Evolutionary conservation across 352 stramenopile genomes (phyloP).

Genomic region (Pythium myriotylum): DNA sequence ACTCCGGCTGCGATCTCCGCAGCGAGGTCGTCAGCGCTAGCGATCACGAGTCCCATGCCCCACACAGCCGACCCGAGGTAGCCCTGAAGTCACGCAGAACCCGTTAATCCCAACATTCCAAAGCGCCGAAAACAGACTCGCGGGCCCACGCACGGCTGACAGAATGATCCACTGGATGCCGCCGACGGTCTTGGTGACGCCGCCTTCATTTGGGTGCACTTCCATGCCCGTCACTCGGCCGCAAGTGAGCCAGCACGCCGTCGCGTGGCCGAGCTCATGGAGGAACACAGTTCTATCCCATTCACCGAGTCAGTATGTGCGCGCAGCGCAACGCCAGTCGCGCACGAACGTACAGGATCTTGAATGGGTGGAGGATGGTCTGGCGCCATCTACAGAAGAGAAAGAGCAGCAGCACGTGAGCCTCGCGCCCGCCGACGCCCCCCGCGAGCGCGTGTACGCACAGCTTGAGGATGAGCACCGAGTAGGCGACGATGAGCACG

Average conservation of each 20-base stretch:
- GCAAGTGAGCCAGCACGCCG: constrained; percentile 84
- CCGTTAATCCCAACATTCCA: neutral
- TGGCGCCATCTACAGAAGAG: constrained; percentile 74
- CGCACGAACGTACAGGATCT: constrained; percentile 71
- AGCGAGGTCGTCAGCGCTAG: constrained; percentile 53
- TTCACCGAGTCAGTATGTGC: neutral
- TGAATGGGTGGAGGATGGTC: constrained; percentile 86
- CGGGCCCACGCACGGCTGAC: constrained; percentile 41
- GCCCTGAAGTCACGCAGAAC: constrained; percentile 38
- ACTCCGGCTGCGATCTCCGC: constrained; percentile 77
- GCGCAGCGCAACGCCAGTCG: neutral
- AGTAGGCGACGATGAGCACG: constrained; percentile 88
- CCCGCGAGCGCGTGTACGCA: constrained; percentile 36
- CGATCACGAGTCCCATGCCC: constrained; percentile 86
- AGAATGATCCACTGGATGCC: constrained; percentile 48
- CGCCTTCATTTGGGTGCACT: constrained; percentile 87
- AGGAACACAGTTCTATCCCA: constrained; percentile 79
- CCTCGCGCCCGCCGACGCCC: neutral
- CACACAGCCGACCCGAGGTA: constrained; percentile 87
- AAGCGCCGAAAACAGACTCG: neutral
- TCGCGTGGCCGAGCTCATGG: constrained; percentile 85
- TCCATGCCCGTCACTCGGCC: constrained; percentile 88
- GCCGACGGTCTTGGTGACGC: constrained; percentile 73
- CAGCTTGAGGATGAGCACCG: constrained; percentile 88
- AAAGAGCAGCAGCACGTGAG: neutral